A percentile compares a stretch with the other conserved stretches of the same genome.
Evolutionary conservation across 2,329 filamentous ascomycete species (phyloP).

Genomic region (Leptodontidium sp.): DNA sequence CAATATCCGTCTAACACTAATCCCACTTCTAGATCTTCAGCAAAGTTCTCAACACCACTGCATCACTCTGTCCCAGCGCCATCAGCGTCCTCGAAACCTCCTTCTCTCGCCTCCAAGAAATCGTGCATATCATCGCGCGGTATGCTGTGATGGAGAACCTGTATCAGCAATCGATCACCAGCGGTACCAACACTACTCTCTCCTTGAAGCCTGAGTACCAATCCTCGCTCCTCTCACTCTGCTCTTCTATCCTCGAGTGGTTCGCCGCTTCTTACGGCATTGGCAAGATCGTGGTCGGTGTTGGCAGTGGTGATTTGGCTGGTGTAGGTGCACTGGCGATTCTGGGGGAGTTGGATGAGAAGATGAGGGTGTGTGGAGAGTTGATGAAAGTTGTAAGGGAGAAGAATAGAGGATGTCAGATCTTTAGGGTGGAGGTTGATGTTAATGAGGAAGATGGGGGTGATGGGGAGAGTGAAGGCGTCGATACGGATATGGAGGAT

Average conservation of each 20-base stretch:
- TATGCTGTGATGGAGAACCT: slow-evolving; percentile 40
- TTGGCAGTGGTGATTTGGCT: not conserved
- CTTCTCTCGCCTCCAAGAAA: slow-evolving; percentile 26
- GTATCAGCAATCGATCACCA: slow-evolving; percentile 29
- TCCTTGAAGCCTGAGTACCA: slow-evolving; percentile 30
- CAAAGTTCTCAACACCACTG: slow-evolving; percentile 1
- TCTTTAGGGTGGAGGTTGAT: slow-evolving; percentile 29
- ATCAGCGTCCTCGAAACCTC: slow-evolving; percentile 14
- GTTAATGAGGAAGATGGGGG: slow-evolving; percentile 12
- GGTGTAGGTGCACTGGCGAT: not conserved
- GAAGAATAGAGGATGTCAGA: slow-evolving; percentile 26
- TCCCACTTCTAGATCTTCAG: slow-evolving; percentile 17
- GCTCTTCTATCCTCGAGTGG: slow-evolving; percentile 25
- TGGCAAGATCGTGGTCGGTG: not conserved
- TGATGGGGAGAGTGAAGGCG: slow-evolving; percentile 9
- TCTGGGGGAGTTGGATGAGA: not conserved
- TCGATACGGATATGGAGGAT: slow-evolving; percentile 15
- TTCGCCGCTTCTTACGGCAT: slow-evolving; percentile 18
- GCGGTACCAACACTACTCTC: slow-evolving; percentile 15
- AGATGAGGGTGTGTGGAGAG: not conserved
- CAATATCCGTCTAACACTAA: not conserved
- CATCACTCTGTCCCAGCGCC: not conserved
- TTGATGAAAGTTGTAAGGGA: slow-evolving; percentile 17
- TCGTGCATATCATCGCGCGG: slow-evolving; percentile 34
- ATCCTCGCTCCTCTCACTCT: slow-evolving; percentile 26